Evolutionary conservation across 805 yeast species (phyloP), one percentile per base, ranked within the genome.

Genomic region (Dipodascopsis uninucleata): DNA sequence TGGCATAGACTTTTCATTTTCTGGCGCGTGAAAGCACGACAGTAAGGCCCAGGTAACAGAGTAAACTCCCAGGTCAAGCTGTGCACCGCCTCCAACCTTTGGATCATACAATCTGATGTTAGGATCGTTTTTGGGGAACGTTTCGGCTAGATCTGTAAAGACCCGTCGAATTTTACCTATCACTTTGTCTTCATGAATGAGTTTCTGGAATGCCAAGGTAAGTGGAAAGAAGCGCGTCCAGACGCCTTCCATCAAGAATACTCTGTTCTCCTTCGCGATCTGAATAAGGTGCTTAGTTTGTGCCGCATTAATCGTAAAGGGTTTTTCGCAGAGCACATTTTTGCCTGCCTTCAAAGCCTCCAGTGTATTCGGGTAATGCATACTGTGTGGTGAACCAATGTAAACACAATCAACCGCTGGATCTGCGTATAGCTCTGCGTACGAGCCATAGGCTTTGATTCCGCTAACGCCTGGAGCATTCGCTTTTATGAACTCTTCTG

Each of bases 21-120:
- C 25, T 20, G 29, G 31, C 3, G 26, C 16, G 16, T 41, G 36
- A 36, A 38, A 56, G 25, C 45, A 50, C 10, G 45, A 31, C 39
- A 56, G 10, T 34, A 49, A 52, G 10, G 41, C 37, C 62, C 62
- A 76, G 3, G 77, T 76, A 39, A 76, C 51, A 3, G 76, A 63
- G 49, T 78, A 78, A 36, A 77, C 69, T 2, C 82, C 81, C 41
- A 76, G 64, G 58, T 78, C 82, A 50, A 77, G 66, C 29, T 76
- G 58, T 1, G 79, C 74, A 22, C 83, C 82, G 12, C 77, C 82
- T 2, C 77, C 82, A 38, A 75, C 66, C 18, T 61, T 58, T 3
- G 68, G 70, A 55, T 71, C 69, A 43, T 72, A 61, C 43, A 73
- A 56, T 39, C 81, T 59, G 1, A 69, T 63, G 14, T 48, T 55